These are phyloP conservation scores for Tephrocybe rancida DNA, from an alignment of 768 basidiomycete genomes.

Conservation along the genomic window DNA sequence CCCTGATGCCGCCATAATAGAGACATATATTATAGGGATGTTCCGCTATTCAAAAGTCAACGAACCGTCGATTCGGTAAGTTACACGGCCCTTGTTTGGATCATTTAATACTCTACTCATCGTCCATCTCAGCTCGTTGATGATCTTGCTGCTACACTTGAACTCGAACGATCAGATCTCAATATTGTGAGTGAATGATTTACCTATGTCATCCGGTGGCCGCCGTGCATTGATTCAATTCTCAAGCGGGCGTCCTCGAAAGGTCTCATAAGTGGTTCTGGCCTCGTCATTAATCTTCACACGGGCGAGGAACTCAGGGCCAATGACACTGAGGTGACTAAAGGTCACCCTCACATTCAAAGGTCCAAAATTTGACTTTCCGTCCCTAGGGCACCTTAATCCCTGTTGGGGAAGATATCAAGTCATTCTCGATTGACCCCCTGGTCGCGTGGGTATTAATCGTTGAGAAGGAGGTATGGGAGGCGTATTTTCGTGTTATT, in stretches of 20 bases:
- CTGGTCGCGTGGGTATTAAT: slow-evolving; percentile 78
- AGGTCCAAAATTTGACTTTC: not conserved
- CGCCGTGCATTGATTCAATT: slow-evolving; percentile 3
- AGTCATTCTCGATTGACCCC: slow-evolving; percentile 55
- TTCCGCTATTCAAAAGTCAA: slow-evolving; percentile 76
- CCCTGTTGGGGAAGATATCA: slow-evolving; percentile 75
- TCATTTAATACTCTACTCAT: slow-evolving; percentile 11
- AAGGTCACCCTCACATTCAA: not conserved
- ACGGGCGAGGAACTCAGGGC: slow-evolving; percentile 53
- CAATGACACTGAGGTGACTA: slow-evolving; percentile 60
- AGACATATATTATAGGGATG: slow-evolving; percentile 89
- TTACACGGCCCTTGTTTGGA: not conserved
- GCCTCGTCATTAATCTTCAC: slow-evolving; percentile 57
- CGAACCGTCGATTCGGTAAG: slow-evolving; percentile 73
- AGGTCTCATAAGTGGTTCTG: slow-evolving; percentile 78
- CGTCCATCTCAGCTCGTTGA: slow-evolving; percentile 68
- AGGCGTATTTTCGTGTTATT: not conserved
- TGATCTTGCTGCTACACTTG: slow-evolving; percentile 84
- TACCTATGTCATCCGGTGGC: not conserved
- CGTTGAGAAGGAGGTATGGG: slow-evolving; percentile 88
- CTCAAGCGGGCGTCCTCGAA: slow-evolving; percentile 84
- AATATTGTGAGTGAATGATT: slow-evolving; percentile 60
- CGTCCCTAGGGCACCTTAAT: slow-evolving; percentile 67
- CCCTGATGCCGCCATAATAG: too few species aligned
- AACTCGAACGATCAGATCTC: slow-evolving; percentile 71